These are phyloP conservation scores for Rhynchospora tenuis DNA, from an alignment of 176 grass and related monocot genomes.

Conservation along the genomic window DNA sequence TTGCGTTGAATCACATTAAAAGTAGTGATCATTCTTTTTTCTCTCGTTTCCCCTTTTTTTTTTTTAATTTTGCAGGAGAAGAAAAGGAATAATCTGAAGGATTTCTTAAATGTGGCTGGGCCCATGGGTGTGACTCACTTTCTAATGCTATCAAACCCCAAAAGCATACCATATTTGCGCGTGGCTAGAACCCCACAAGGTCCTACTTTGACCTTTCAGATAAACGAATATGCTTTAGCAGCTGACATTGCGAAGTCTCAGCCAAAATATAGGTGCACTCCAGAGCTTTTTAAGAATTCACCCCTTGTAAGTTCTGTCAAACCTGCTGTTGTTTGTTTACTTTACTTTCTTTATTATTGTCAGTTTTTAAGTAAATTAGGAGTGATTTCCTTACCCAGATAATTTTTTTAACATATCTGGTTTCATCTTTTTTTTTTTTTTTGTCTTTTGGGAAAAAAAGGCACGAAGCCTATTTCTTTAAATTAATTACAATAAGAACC, in stretches of 20 bases:
- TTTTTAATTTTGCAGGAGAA: constrained; percentile 41
- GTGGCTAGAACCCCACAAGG: constrained; percentile 51
- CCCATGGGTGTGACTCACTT: constrained; percentile 54
- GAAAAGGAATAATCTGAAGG: constrained; percentile 49
- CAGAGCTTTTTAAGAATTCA: constrained; percentile 38
- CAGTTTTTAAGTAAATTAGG: neutral
- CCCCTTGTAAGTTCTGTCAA: constrained; percentile 32
- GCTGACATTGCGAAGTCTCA: constrained; percentile 42
- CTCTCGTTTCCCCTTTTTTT: neutral
- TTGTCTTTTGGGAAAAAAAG: neutral
- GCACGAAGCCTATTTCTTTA: too few relatives aligned
- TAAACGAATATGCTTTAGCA: constrained; percentile 39
- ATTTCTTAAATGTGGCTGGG: constrained; percentile 50
- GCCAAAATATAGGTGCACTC: constrained; percentile 33
- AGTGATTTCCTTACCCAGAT: neutral
- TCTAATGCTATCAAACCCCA: constrained; percentile 48
- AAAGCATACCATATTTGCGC: constrained; percentile 39
- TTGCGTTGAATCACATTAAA: neutral
- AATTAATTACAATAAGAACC: too few relatives aligned
- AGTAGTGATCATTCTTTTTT: neutral
- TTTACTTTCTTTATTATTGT: neutral
- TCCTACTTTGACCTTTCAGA: constrained; percentile 43
- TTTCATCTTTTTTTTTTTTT: neutral
- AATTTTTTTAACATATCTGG: neutral
- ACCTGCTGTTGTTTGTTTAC: neutral